Evolutionary conservation across 2,329 filamentous ascomycete species (phyloP).

Genomic region (Tolypocladium tropicale): DNA sequence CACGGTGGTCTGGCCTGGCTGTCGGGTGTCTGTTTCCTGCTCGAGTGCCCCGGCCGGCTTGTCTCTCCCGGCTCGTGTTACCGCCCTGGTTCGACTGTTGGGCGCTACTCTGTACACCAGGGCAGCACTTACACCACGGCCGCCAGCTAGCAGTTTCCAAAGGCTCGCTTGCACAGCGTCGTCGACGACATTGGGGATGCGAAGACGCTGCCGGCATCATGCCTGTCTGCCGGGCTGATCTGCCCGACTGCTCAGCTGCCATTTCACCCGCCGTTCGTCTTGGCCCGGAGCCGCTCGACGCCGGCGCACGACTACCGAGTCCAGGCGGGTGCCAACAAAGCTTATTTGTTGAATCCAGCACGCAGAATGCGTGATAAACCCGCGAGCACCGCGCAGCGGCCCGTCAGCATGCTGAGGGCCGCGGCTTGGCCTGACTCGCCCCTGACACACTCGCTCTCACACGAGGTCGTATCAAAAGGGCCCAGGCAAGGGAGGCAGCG

Average conservation of each 20-base stretch:
- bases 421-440: background rate
- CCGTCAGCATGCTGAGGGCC: background rate
- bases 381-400: background rate
- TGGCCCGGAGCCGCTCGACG: background rate
- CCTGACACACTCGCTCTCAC: background rate
- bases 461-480: background rate
- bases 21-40: no score
- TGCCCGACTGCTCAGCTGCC: background rate
- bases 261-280: background rate
- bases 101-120: background rate
- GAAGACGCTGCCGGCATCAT: background rate
- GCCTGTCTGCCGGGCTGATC: background rate
- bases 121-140: background rate
- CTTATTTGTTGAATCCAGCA: background rate
- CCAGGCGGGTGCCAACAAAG: background rate
- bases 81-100: background rate
- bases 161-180: background rate
- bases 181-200: background rate
- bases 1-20: no score
- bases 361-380: background rate
- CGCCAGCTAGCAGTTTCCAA: background rate
- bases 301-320: background rate
- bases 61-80: background rate
- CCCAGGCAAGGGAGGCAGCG: constrained; percentile 1
- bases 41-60: no score